Conservation (phyloP, 768 basidiomycete species). For the Leccinum variicolor region DNA sequence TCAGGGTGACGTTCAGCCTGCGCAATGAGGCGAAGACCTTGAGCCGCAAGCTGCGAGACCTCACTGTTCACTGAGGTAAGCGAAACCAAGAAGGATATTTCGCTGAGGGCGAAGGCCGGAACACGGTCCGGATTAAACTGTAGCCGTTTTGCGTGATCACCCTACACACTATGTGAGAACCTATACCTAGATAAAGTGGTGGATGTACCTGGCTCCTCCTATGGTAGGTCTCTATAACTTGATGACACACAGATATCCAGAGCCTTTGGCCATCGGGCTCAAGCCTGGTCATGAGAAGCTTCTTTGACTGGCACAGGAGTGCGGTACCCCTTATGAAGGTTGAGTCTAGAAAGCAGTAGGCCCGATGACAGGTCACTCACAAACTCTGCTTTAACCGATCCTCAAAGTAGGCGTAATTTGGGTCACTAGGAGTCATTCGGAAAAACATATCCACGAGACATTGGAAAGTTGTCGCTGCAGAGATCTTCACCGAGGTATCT, state of each 20-base stretch:
- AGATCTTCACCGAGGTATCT: slow-evolving; percentile 65
- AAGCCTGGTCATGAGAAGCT: slow-evolving; percentile 55
- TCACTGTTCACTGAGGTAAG: slow-evolving; percentile 66
- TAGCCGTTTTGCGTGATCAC: slow-evolving; percentile 43
- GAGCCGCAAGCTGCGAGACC: slow-evolving; percentile 66
- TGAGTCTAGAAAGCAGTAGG: background rate
- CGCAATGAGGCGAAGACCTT: slow-evolving; percentile 64
- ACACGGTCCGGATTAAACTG: slow-evolving; percentile 52
- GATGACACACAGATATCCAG: slow-evolving; percentile 64
- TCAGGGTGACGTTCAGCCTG: slow-evolving; percentile 62
- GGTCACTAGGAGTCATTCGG: slow-evolving; percentile 39
- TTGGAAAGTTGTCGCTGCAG: slow-evolving; percentile 49
- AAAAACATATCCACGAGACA: slow-evolving; percentile 44
- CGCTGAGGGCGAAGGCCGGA: slow-evolving; percentile 62
- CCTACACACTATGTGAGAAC: slow-evolving; percentile 27
- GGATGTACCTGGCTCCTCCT: slow-evolving; percentile 44
- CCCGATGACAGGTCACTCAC: slow-evolving; percentile 34
- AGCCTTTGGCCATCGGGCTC: slow-evolving; percentile 63
- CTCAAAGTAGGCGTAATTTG: slow-evolving; percentile 34
- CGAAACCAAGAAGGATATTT: slow-evolving; percentile 70
- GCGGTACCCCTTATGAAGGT: slow-evolving; percentile 16
- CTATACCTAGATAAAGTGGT: background rate
- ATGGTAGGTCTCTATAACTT: slow-evolving; percentile 55
- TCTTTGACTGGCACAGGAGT: slow-evolving; percentile 48
- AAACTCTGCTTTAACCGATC: slow-evolving; percentile 45